A percentile compares a stretch with the other conserved stretches of the same genome.
Evolutionary conservation across 192 early-diverging fungal species (phyloP).

Genomic region (Backusella macrospora): DNA sequence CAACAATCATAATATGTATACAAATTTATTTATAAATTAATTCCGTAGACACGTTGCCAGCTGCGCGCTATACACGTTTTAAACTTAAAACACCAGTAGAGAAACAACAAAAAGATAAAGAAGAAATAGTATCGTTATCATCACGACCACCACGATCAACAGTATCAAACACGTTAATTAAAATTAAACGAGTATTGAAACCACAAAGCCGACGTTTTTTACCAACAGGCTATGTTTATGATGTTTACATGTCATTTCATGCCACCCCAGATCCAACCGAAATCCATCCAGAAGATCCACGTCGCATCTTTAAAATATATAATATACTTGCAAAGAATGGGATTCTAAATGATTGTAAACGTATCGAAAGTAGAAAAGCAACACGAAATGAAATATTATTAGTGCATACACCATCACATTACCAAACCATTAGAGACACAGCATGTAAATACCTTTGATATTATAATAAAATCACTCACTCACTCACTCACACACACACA

Average conservation of each 20-base stretch:
- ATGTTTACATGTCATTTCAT: slow-evolving; percentile 66
- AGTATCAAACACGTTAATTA: no score
- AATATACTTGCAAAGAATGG: slow-evolving; percentile 52
- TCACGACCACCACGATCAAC: not conserved
- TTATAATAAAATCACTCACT: not conserved
- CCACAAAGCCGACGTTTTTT: not conserved
- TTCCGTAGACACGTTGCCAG: not conserved
- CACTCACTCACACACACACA: not conserved
- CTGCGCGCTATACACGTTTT: not conserved
- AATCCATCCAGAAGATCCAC: slow-evolving; percentile 75
- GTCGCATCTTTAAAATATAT: slow-evolving; percentile 68
- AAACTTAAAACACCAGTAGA: not conserved
- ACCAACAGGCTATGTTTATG: slow-evolving; percentile 60
- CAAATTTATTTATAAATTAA: not conserved
- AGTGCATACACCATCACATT: slow-evolving; percentile 5
- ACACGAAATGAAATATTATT: slow-evolving; percentile 14
- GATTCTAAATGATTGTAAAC: slow-evolving; percentile 47
- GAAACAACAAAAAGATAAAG: not conserved
- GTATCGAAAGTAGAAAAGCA: slow-evolving; percentile 50
- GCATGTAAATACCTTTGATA: not conserved
- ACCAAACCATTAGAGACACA: not conserved
- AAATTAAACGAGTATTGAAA: no score
- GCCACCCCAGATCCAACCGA: slow-evolving; percentile 57
- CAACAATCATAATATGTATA: not conserved
- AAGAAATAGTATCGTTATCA: not conserved